Conservation (phyloP, 2,329 filamentous ascomycete species). For the Pseudocercospora eumusae region DNA sequence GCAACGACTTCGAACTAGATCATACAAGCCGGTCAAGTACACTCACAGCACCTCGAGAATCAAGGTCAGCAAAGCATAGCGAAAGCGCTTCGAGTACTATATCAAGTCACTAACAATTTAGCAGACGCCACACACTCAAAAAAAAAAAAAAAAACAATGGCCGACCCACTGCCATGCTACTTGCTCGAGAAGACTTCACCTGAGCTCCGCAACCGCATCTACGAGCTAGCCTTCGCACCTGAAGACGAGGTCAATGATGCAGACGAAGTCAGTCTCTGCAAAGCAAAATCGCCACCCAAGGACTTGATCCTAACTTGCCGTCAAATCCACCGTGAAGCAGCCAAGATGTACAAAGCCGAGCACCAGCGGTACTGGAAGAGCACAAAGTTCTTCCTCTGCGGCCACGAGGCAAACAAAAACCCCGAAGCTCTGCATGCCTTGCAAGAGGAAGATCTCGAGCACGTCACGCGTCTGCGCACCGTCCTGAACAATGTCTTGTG, state of each 20-base stretch:
- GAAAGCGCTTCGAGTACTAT: too few species aligned
- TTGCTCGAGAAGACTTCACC: background rate
- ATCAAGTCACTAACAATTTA: background rate
- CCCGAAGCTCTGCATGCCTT: background rate
- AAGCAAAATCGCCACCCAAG: background rate
- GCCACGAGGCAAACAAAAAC: background rate
- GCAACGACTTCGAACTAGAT: too few species aligned
- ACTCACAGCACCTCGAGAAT: too few species aligned
- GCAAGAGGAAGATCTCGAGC: background rate
- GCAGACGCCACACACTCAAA: background rate
- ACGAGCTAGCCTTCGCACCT: background rate
- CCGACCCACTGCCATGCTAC: background rate
- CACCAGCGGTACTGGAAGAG: background rate
- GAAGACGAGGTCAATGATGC: background rate
- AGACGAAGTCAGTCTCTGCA: background rate
- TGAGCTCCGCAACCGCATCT: background rate
- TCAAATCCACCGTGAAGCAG: background rate
- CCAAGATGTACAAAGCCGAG: background rate
- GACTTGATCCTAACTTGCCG: background rate
- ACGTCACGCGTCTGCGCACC: background rate
- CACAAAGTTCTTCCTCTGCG: background rate
- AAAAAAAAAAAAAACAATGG: too few species aligned
- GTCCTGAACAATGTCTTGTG: rapidly evolving
- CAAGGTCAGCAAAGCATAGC: too few species aligned
- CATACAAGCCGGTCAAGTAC: too few species aligned